Conservation (phyloP, 441 rosid species). For the Croton laevigatus region DNA sequence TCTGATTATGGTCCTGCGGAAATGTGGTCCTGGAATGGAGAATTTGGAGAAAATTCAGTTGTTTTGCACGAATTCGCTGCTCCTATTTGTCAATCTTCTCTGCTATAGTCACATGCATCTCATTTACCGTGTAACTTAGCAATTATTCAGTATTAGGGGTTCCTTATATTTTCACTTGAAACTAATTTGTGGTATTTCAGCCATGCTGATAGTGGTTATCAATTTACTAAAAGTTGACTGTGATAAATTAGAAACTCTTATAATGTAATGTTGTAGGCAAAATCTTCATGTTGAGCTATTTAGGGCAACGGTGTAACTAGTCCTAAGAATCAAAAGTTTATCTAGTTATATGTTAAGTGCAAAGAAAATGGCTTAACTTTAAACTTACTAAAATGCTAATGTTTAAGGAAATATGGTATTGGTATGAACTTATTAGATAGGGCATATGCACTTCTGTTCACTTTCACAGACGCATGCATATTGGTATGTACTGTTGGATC, state of each 20-base stretch:
- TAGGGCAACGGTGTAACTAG: conserved; percentile 2
- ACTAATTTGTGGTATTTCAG: neutral
- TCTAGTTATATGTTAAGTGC: neutral
- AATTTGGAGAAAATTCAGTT: neutral
- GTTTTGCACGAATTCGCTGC: neutral
- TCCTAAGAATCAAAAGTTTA: neutral
- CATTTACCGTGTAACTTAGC: neutral
- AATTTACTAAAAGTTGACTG: neutral
- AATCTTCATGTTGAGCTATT: neutral
- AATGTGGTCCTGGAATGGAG: neutral
- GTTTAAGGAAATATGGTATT: neutral
- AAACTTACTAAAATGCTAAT: neutral
- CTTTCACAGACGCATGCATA: neutral
- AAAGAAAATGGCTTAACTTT: neutral
- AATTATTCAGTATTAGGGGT: neutral
- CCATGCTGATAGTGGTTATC: neutral
- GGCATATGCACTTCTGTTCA: neutral
- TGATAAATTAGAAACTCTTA: neutral
- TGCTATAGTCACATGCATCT: neutral
- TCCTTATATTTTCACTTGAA: neutral
- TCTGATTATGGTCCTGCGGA: neutral
- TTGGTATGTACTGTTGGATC: neutral
- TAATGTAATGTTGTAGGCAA: neutral
- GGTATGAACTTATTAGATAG: neutral
- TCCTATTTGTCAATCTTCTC: neutral